phyloP scores from a whole-genome alignment of 2,329 filamentous ascomycete genomes.

The Scytalidium sp. region DNA sequence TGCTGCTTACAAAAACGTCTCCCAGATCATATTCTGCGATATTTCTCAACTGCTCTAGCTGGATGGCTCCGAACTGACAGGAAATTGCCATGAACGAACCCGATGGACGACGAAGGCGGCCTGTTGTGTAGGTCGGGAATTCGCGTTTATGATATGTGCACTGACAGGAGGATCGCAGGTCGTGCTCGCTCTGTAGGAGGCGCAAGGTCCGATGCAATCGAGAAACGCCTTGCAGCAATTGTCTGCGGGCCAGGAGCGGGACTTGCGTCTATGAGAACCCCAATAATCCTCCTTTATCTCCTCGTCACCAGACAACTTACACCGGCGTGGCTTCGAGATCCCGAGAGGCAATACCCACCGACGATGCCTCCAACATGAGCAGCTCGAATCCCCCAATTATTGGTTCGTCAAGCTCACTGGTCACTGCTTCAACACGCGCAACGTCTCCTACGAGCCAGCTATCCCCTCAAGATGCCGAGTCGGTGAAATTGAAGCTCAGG shows the following conservation, averaged over 20 bases:
- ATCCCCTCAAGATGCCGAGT: slow-evolving; percentile 31
- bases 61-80: not conserved
- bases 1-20: too few relatives aligned
- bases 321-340: not conserved
- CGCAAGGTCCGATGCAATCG: slow-evolving; percentile 63
- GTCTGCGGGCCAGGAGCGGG: slow-evolving; percentile 51
- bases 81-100: slow-evolving; percentile 22
- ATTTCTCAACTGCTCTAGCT: too few relatives aligned
- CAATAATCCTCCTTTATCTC: slow-evolving; percentile 12
- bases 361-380: not conserved
- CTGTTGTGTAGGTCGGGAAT: slow-evolving; percentile 36
- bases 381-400: not conserved
- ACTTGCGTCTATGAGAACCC: slow-evolving; percentile 48
- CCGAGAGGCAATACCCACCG: not conserved
- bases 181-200: slow-evolving; percentile 55
- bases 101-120: slow-evolving; percentile 36
- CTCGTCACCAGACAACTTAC: slow-evolving; percentile 10
- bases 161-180: slow-evolving; percentile 34
- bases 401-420: slow-evolving; percentile 1
- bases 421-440: slow-evolving; percentile 1
- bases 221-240: slow-evolving; percentile 56
- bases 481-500: slow-evolving; percentile 30
- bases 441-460: slow-evolving; percentile 22
- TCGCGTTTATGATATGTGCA: slow-evolving; percentile 1
- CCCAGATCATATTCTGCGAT: too few relatives aligned